Conservation (phyloP, 2,329 filamentous ascomycete genomes). For the Alternaria metachromatica region DNA sequence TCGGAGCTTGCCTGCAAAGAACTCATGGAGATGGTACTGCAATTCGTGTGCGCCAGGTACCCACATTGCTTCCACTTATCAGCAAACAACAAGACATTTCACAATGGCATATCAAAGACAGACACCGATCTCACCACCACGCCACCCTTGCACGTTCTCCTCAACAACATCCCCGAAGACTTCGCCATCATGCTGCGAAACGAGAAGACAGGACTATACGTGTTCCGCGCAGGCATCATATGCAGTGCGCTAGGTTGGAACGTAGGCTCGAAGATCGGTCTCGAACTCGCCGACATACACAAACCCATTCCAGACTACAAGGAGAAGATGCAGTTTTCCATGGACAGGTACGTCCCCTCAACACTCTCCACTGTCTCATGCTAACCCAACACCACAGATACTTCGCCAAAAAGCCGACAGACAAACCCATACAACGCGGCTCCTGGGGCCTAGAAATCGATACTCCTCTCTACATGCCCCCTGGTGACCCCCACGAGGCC, state of each 20-base stretch:
- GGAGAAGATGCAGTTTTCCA: slow-evolving; percentile 85
- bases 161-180: slow-evolving; percentile 84
- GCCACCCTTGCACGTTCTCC: slow-evolving; percentile 71
- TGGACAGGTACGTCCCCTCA: slow-evolving; percentile 70
- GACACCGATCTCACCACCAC: slow-evolving; percentile 66
- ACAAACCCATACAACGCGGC: slow-evolving; percentile 79
- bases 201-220: slow-evolving; percentile 73
- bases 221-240: slow-evolving; percentile 76
- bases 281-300: slow-evolving; percentile 75
- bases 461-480: slow-evolving; percentile 75
- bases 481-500: slow-evolving; percentile 68
- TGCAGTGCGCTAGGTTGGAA: slow-evolving; percentile 86
- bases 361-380: too few species aligned
- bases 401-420: slow-evolving; percentile 77
- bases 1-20: slow-evolving; percentile 83
- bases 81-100: slow-evolving; percentile 61
- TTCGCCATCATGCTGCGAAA: slow-evolving; percentile 79
- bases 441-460: slow-evolving; percentile 85
- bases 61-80: slow-evolving; percentile 73
- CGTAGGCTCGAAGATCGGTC: slow-evolving; percentile 74
- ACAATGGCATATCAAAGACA: slow-evolving; percentile 72
- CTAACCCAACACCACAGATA: slow-evolving; percentile 59
- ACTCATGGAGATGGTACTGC: slow-evolving; percentile 83
- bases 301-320: slow-evolving; percentile 79
- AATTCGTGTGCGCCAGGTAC: slow-evolving; percentile 80